phyloP scores from a whole-genome alignment of 176 grass and related monocot genomes.

The Pontederia crassipes region DNA sequence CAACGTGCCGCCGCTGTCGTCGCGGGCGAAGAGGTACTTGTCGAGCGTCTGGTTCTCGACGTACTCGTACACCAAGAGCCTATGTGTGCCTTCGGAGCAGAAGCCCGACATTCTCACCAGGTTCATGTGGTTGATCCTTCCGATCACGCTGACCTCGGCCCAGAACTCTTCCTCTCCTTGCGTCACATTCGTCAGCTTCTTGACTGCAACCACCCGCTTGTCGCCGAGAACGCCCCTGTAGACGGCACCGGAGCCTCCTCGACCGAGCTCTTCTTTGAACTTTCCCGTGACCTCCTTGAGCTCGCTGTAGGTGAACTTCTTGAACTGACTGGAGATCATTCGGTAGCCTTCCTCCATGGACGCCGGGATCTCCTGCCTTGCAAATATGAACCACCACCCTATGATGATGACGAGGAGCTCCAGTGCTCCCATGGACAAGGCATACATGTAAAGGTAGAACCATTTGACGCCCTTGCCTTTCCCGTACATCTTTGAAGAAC shows the following conservation, averaged over 20 bases:
- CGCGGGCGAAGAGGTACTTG: constrained; percentile 32
- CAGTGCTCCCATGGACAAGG: constrained; percentile 23
- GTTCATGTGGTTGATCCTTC: constrained; percentile 75
- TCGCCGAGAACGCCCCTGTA: constrained; percentile 36
- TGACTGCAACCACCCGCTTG: constrained; percentile 40
- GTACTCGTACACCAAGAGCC: constrained; percentile 61
- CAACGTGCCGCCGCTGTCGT: neutral
- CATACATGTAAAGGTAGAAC: constrained; percentile 54
- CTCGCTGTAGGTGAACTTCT: constrained; percentile 45
- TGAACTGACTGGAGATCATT: constrained; percentile 50
- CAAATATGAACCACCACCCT: constrained; percentile 60
- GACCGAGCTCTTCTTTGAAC: constrained; percentile 75
- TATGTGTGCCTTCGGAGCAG: constrained; percentile 50
- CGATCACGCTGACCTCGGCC: constrained; percentile 49
- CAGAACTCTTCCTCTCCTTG: constrained; percentile 51
- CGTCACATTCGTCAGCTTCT: constrained; percentile 44
- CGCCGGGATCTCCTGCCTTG: constrained; percentile 27
- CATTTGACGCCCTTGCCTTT: constrained; percentile 37
- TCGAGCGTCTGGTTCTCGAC: constrained; percentile 67
- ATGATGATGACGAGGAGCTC: constrained; percentile 39
- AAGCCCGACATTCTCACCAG: constrained; percentile 67
- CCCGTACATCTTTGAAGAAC: constrained; percentile 18
- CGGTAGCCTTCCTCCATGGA: constrained; percentile 51
- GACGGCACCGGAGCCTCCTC: constrained; percentile 37
- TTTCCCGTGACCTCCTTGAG: constrained; percentile 34